Conservation (phyloP, 106 monocot genomes). For the Dendrobium officinale region DNA sequence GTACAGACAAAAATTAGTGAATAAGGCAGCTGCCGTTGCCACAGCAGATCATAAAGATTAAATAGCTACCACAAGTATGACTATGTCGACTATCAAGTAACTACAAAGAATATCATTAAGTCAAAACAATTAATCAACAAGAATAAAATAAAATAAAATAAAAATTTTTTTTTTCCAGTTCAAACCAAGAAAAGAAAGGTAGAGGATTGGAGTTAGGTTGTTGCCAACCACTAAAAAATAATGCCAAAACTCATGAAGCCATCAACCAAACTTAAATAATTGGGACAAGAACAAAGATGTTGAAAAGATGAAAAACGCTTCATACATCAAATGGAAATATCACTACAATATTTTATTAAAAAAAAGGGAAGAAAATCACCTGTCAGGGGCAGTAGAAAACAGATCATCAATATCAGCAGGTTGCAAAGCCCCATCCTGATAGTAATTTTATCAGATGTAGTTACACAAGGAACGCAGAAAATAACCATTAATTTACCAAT, state of each 20-base stretch:
- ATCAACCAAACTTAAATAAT: not conserved
- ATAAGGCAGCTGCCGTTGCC: not conserved
- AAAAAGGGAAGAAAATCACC: conserved; percentile 25
- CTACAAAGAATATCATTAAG: not conserved
- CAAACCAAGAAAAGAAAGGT: not conserved
- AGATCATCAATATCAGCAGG: conserved; percentile 91
- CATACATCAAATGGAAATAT: not conserved
- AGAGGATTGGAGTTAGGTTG: not conserved
- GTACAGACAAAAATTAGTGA: not conserved
- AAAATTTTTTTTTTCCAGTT: not conserved
- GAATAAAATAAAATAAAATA: not conserved
- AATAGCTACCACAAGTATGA: not conserved
- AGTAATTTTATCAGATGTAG: not conserved
- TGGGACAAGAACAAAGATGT: not conserved
- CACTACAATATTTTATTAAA: not conserved
- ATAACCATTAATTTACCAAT: not conserved
- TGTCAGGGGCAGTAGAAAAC: conserved; percentile 97
- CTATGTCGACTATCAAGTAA: not conserved
- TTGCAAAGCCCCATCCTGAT: conserved; percentile 74
- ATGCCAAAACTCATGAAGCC: not conserved
- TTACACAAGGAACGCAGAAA: not conserved
- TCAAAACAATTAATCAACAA: not conserved
- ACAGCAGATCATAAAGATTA: not conserved
- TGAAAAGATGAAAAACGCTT: not conserved
- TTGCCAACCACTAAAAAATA: not conserved